Base-by-base conservation (phyloP, 495 filamentous ascomycete species). In the Penicillium steckii region DNA sequence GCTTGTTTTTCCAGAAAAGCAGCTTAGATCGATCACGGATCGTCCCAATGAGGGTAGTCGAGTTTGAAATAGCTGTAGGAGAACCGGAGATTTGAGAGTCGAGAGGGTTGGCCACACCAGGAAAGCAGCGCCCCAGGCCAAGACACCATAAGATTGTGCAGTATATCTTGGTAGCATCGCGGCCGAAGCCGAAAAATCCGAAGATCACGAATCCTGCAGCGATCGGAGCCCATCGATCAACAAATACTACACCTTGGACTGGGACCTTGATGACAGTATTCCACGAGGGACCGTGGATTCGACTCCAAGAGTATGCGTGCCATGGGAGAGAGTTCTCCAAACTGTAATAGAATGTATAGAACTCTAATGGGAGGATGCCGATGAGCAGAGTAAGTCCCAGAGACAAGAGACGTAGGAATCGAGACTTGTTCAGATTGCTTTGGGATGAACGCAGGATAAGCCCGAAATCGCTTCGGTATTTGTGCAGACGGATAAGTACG, bases 161-260 rank as follows among this genome's bases (percentile, higher is more conserved):
- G 65, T 97, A 96, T 68, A 87, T 83, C 38, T 78, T 77, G n/a
- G 80, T 68, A 3, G 88, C 89, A 50, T 96, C 93, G 18, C 72
- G 74, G 13, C 89, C 91, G 13, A 86, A 80, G 24, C 94, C 94
- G 61, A 95, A 96, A 74, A 91, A 87, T 30, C 83, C 48, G 56
- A 95, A 89, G 12, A 90, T 74, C 41, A 84, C 54, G 40, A 85
- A 74, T 0, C 80, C 80, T 1, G 81, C 71, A 1, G 72, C 71
- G 45, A 89, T 76, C 8, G 84, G 69, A 29, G 87, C 79, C 84
- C 86, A 97, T 40, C 81, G 79, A 60, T 89, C 82, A 55, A 82
- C 80, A 52, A 80, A 67, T 13, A 85, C 71, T 0, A 70, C 38
- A 23, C 81, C 73, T 48, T 74, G 58, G 8, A 81, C 81, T 0